phyloP scores from a whole-genome alignment of 805 yeast genomes.

The Hanseniaspora jakobsenii region DNA sequence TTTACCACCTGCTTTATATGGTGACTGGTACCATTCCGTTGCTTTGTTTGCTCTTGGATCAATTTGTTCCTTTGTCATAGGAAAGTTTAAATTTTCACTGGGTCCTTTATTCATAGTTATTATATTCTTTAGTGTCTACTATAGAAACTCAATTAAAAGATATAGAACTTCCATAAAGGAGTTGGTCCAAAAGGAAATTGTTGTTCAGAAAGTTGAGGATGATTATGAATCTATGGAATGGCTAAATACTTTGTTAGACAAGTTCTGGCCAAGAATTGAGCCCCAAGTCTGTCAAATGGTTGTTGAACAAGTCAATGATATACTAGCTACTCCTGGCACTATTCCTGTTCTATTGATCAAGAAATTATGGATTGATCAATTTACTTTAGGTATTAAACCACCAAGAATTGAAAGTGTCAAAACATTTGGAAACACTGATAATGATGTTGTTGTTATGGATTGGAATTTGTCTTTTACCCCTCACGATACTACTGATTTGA shows the following conservation, averaged over 20 bases:
- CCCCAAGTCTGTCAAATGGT: slow-evolving; percentile 81
- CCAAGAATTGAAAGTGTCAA: slow-evolving; percentile 85
- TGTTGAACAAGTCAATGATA: slow-evolving; percentile 73
- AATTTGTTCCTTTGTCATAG: slow-evolving; percentile 67
- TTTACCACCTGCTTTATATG: slow-evolving; percentile 64
- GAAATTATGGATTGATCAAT: slow-evolving; percentile 70
- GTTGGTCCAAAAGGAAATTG: slow-evolving; percentile 73
- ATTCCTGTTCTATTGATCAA: slow-evolving; percentile 66
- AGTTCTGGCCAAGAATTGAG: slow-evolving; percentile 84
- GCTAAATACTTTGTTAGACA: slow-evolving; percentile 78
- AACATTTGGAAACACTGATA: slow-evolving; percentile 78
- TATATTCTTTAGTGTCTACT: slow-evolving; percentile 49
- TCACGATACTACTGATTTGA: slow-evolving; percentile 73
- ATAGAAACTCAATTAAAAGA: slow-evolving; percentile 72
- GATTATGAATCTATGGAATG: slow-evolving; percentile 94
- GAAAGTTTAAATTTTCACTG: slow-evolving; percentile 61
- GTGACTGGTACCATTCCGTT: slow-evolving; percentile 95
- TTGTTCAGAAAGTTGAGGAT: slow-evolving; percentile 66
- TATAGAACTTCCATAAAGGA: slow-evolving; percentile 66
- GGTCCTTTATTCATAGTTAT: slow-evolving; percentile 72
- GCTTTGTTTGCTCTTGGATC: slow-evolving; percentile 50
- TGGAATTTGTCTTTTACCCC: slow-evolving; percentile 92
- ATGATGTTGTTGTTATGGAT: slow-evolving; percentile 94
- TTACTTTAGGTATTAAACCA: slow-evolving; percentile 91
- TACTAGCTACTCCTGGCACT: slow-evolving; percentile 59